phyloP scores from a whole-genome alignment of 495 filamentous ascomycete genomes.

The Thermothielavioides terrestris region DNA sequence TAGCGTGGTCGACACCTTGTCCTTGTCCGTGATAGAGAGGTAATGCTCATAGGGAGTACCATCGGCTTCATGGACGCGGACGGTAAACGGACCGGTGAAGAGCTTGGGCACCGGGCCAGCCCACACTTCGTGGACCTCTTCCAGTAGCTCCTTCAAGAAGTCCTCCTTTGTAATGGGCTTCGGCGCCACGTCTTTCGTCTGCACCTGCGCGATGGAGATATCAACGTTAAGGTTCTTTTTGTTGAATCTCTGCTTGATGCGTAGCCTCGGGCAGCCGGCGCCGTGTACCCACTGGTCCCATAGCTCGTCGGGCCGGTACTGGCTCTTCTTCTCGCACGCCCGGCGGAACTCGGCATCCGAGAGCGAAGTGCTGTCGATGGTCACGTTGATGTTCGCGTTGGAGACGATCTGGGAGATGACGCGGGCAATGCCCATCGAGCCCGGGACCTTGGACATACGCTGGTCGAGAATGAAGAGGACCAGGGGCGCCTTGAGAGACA shows the following conservation, averaged over 20 bases:
- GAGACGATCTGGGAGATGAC: conserved; percentile 76
- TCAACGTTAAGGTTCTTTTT: conserved; percentile 96
- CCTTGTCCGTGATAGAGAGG: conserved; percentile 81
- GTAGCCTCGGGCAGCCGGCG: conserved; percentile 78
- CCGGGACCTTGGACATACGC: conserved; percentile 76
- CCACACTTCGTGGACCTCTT: conserved; percentile 62
- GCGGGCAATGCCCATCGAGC: conserved; percentile 70
- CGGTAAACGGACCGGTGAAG: conserved; percentile 94
- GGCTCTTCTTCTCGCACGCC: conserved; percentile 77
- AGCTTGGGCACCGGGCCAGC: conserved; percentile 61
- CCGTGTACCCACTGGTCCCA: conserved; percentile 90
- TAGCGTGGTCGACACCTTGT: conserved; percentile 53
- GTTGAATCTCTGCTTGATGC: conserved; percentile 82
- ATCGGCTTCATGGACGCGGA: conserved; percentile 96
- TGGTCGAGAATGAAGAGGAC: conserved; percentile 91
- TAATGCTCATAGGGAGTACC: conserved; percentile 98
- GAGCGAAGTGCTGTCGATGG: conserved; percentile 60
- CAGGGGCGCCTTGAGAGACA: conserved; percentile 82
- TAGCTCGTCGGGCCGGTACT: conserved; percentile 74
- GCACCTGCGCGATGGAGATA: conserved; percentile 79
- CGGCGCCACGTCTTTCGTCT: conserved; percentile 38
- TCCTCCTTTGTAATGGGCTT: conserved; percentile 48
- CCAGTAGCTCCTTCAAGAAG: conserved; percentile 76
- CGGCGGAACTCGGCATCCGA: conserved; percentile 66
- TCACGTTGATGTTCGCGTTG: conserved; percentile 72